Evolutionary conservation across 345 rosid species (phyloP), one percentile per base, ranked within the genome.

Genomic region (Noccaea bulbosa): DNA sequence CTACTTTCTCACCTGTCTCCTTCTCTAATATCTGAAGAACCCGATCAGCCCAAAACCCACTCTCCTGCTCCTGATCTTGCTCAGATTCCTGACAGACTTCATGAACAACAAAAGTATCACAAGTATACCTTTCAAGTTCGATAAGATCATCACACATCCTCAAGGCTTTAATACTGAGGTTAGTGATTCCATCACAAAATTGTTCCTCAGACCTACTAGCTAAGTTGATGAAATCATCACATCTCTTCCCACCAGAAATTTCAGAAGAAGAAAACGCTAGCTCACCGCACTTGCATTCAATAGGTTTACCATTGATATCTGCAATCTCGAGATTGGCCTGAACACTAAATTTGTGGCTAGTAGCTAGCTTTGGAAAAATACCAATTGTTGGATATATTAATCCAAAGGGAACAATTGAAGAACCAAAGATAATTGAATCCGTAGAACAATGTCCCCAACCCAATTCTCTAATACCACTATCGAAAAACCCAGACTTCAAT

Each of bases 391-490:
- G 96, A 78, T 88, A 94, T 67, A 94, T 85, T 77, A 94, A 83
- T 34, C 90, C 95, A 58, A 94, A 89, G 27, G 93, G 92, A 74
- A 89, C 75, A 5, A 91, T 40, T 7, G 82, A 76, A 46, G 96
- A 78, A 68, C 92, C 92, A 30, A 84, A 65, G 70, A 89, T 43
- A 64, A 89, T 70, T 0, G 87, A 85, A 64, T 91, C 91, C 40
- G 84, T 81, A 0, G 96, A 88, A 76, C 92, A 89, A 79, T 81
- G 81, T 0, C 98, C 99, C 99, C 97, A 94, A 22, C 93, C 90
- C 54, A 91, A 78, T 53, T 76, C 87, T 84, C 74, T 79, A 68
- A 88, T 77, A 10, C 81, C 95, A 54, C 63, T 55, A 76, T 73
- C 75, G 50, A 89, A 79, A 81, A 71, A 62, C 77, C 76, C 67